Evolutionary conservation across 1,284 basidiomycete species (phyloP).

Genomic region (Leccinum fuscescens): DNA sequence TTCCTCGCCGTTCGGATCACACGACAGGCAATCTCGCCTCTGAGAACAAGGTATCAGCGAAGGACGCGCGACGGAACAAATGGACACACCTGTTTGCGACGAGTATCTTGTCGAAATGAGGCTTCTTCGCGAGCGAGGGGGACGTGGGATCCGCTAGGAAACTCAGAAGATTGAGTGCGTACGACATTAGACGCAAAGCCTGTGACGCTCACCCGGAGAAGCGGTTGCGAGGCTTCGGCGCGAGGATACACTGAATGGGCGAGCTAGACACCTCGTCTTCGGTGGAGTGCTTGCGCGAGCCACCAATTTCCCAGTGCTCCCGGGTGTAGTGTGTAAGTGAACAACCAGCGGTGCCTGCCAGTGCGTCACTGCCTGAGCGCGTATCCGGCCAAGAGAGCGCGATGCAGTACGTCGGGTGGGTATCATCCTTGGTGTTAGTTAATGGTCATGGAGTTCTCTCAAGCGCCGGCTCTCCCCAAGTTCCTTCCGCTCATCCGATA

Average conservation of each 20-base stretch:
- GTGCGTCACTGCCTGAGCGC: constrained; percentile 9
- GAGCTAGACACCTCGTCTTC: constrained; percentile 1
- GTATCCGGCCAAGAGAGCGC: constrained; percentile 23
- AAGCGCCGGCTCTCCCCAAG: constrained; percentile 12
- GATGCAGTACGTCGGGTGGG: constrained; percentile 30
- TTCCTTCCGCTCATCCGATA: constrained; percentile 23
- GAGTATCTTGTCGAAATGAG: constrained; percentile 81
- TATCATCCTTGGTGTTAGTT: constrained; percentile 25
- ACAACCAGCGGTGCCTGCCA: constrained; percentile 9
- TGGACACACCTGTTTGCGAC: constrained; percentile 74
- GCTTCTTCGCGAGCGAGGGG: constrained; percentile 28
- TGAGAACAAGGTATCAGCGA: constrained; percentile 29
- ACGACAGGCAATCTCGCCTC: constrained; percentile 93
- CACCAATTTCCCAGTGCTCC: constrained; percentile 1
- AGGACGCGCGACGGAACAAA: neutral
- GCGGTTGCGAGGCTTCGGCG: constrained; percentile 20
- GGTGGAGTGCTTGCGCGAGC: constrained; percentile 1
- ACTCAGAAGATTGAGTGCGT: neutral
- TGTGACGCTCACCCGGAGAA: neutral
- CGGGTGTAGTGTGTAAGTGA: constrained; percentile 6
- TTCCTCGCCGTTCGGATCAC: constrained; percentile 89
- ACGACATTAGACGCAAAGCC: neutral
- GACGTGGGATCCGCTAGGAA: constrained; percentile 3
- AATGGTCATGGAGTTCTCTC: neutral
- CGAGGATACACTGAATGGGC: neutral